Evolutionary conservation across 306 rosid genomes (phyloP), one percentile per base, ranked within the genome.

Genomic region (Sechiopsis laciniata): DNA sequence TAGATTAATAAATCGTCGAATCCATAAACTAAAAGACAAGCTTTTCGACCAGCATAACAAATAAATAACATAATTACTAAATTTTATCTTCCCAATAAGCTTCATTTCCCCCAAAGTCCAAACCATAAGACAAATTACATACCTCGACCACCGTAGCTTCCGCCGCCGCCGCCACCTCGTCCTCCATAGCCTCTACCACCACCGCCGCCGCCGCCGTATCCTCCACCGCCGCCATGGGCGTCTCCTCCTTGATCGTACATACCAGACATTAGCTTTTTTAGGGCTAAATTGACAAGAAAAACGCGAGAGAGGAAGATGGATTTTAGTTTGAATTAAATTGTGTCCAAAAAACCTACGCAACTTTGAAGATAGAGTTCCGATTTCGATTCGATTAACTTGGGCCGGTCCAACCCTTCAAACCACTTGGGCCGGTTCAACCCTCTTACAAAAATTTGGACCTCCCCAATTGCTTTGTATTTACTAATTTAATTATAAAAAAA

Each of bases 141-240:
- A 95, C 99, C 99, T 85, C 99, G 92, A 68, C 96, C 96, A 26
- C 93, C 91, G 35, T 74, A 84, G 29, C 86, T 82, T 20, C 91
- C 87, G 26, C 83, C 79, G 7, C 80, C 75, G 37, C 37, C 32
- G 32, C 32, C 32, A 3, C 32, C 37, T 19, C 80, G 76, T 1
- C 88, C 81, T 0, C 83, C 83, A 0, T 76, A 84, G 2, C 78
- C 52, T 21, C 79, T 61, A 37, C 45, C 45, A 37, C 45, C 45
- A 55, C 70, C 72, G 19, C 77, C 80, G 19, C 77, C 80, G 19
- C 87, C 84, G 0, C 84, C 85, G 22, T 71, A 67, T 20, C 45
- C 45, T 5, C 45, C 45, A 37, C 37, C 37, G 37, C 37, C 37
- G 37, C 83, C 79, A 7, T 85, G 74, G 20, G 82, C 87, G 29